Percentiles rank a stretch among this genome's conserved stretches.
Conservation (phyloP, 352 stramenopile species). For the Phytophthora fragariae region DNA sequence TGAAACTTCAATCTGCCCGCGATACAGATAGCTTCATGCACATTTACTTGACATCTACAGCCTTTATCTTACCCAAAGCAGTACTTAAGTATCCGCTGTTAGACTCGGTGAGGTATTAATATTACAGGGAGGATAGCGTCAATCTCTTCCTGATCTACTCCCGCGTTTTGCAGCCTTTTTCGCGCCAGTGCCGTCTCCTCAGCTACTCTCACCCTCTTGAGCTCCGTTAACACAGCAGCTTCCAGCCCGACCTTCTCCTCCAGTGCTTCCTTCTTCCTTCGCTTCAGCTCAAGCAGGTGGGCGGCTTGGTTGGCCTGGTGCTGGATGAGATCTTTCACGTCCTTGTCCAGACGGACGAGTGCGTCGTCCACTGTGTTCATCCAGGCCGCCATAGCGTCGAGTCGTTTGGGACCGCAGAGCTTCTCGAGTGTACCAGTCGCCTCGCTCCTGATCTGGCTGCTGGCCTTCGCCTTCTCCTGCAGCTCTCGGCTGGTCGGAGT, state of each 20-base stretch:
- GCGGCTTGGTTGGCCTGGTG: constrained; percentile 17
- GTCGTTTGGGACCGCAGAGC: constrained; percentile 24
- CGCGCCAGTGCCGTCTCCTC: constrained; percentile 38
- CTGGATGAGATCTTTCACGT: constrained; percentile 19
- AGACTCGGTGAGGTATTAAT: constrained; percentile 27
- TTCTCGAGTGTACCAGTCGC: constrained; percentile 49
- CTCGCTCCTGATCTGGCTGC: constrained; percentile 42
- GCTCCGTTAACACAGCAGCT: constrained; percentile 16
- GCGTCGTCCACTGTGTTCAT: constrained; percentile 35
- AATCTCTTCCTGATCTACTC: constrained; percentile 35
- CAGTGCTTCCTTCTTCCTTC: constrained; percentile 23
- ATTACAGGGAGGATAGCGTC: constrained; percentile 35
- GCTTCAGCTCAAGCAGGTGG: constrained; percentile 19
- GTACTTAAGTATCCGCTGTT: not conserved
- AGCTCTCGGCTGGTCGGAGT: constrained; percentile 58
- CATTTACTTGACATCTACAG: not conserved
- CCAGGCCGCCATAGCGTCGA: constrained; percentile 33
- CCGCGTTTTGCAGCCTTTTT: constrained; percentile 31
- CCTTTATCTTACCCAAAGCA: not conserved
- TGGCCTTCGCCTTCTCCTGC: constrained; percentile 63
- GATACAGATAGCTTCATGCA: not conserved
- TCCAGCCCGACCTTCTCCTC: constrained; percentile 19
- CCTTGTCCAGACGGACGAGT: constrained; percentile 19
- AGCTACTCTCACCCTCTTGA: constrained; percentile 29
- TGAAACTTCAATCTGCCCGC: not conserved